Percentiles rank a stretch among this genome's conserved stretches.
These are phyloP conservation scores for Drosera capensis DNA, from an alignment of 148 eudicot genomes.

Conservation along the genomic window DNA sequence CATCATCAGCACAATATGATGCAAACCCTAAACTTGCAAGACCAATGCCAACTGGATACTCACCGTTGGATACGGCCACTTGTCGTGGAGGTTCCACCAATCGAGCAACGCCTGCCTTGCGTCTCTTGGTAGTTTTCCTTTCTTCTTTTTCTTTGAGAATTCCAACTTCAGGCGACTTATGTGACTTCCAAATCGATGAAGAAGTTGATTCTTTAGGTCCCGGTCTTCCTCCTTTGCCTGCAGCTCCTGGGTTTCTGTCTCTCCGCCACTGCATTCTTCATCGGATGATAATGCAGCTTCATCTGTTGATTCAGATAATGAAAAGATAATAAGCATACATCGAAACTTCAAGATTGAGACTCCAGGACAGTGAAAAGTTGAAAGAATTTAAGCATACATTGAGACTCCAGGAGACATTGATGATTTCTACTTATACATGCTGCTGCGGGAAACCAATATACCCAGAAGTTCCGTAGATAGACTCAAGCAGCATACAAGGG, in stretches of 20 bases:
- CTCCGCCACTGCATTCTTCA: conserved; percentile 46
- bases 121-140: conserved; percentile 77
- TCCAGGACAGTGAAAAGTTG: too few species aligned
- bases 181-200: conserved; percentile 57
- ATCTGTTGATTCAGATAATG: conserved; percentile 14
- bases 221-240: conserved; percentile 45
- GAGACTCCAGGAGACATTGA: too few species aligned
- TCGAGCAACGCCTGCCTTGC: conserved; percentile 58
- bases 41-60: conserved; percentile 10
- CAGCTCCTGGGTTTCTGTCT: conserved; percentile 37
- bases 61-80: conserved; percentile 97
- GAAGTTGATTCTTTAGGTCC: conserved; percentile 63
- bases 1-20: background rate
- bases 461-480: too few species aligned
- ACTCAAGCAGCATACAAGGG: too few species aligned
- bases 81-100: conserved; percentile 80
- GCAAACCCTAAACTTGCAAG: background rate
- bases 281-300: conserved; percentile 42
- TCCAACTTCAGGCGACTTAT: conserved; percentile 66
- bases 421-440: too few species aligned
- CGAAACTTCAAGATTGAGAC: too few species aligned
- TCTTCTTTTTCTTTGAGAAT: conserved; percentile 92
- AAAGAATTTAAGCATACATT: too few species aligned
- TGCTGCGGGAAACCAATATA: too few species aligned
- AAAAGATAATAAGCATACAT: background rate